phyloP scores from a whole-genome alignment of 176 grass and related monocot genomes.

The Oryza longistaminata region DNA sequence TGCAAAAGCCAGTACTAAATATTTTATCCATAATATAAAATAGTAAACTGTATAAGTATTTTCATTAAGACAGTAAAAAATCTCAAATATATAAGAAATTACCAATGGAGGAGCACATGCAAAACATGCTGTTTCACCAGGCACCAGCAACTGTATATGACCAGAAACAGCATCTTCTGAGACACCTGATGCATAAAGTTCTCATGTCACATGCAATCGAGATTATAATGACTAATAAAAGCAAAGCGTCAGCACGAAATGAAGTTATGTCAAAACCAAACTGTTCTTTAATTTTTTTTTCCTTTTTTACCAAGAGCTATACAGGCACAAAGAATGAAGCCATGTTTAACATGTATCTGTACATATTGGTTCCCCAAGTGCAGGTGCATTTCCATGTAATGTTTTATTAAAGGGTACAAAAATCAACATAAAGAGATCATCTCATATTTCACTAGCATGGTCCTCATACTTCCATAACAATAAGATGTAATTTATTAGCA shows the following conservation, averaged over 20 bases:
- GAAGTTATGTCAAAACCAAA: background rate
- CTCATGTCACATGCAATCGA: background rate
- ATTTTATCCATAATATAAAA: background rate
- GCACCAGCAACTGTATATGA: slow-evolving; percentile 94
- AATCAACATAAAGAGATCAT: background rate
- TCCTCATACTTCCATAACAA: background rate
- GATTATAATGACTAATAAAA: slow-evolving; percentile 10
- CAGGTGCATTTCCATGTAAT: background rate
- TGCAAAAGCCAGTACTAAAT: slow-evolving; percentile 11
- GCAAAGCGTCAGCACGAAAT: background rate
- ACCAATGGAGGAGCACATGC: slow-evolving; percentile 98
- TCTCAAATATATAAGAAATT: slow-evolving; percentile 31
- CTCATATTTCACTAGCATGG: background rate
- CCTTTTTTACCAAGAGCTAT: background rate
- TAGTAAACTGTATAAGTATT: slow-evolving; percentile 18
- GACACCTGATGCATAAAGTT: slow-evolving; percentile 65
- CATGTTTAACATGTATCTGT: background rate
- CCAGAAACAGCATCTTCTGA: slow-evolving; percentile 99
- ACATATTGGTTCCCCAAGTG: background rate
- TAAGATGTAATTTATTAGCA: background rate
- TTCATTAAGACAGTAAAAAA: slow-evolving; percentile 40
- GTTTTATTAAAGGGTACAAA: background rate
- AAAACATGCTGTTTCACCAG: slow-evolving; percentile 97
- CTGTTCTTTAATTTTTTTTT: background rate
- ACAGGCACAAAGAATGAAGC: background rate